phyloP scores from a whole-genome alignment of 208 protist genomes.

The Naegleria fowleri region DNA sequence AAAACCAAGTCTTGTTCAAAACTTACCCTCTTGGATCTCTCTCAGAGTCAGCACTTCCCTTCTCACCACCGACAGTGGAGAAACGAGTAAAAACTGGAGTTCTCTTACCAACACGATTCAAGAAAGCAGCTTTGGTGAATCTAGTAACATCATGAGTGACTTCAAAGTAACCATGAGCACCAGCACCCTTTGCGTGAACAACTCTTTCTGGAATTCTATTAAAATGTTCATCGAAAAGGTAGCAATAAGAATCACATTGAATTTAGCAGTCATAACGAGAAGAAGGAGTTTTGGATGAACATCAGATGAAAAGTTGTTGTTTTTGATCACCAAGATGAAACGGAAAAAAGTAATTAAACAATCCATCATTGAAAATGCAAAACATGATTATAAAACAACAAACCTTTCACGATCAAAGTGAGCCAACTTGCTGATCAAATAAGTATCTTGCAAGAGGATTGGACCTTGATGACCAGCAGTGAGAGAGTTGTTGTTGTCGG shows the following conservation, averaged over 20 bases:
- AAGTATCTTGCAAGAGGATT: conserved; percentile 33
- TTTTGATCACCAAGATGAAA: no score
- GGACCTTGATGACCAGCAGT: conserved; percentile 28
- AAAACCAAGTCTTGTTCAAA: not conserved
- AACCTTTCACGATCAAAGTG: conserved; percentile 34
- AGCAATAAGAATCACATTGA: no score
- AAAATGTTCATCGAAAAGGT: not conserved
- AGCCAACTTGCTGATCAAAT: conserved; percentile 28
- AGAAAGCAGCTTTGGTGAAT: conserved; percentile 59
- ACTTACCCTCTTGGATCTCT: conserved; percentile 48
- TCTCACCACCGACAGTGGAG: conserved; percentile 65
- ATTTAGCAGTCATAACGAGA: no score
- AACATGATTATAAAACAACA: not conserved
- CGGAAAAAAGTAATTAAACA: no score
- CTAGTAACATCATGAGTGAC: conserved; percentile 43
- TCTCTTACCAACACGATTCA: conserved; percentile 57
- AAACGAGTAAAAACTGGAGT: conserved; percentile 67
- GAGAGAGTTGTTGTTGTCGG: conserved; percentile 28
- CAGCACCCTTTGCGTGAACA: conserved; percentile 37
- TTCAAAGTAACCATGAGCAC: conserved; percentile 36
- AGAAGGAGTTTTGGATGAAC: no score
- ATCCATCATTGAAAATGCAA: no score
- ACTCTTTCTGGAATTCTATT: conserved; percentile 39
- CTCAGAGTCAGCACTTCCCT: conserved; percentile 55
- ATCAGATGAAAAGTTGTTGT: no score